Evolutionary conservation across 805 yeast genomes (phyloP).

Genomic region (Pichia deserticola): DNA sequence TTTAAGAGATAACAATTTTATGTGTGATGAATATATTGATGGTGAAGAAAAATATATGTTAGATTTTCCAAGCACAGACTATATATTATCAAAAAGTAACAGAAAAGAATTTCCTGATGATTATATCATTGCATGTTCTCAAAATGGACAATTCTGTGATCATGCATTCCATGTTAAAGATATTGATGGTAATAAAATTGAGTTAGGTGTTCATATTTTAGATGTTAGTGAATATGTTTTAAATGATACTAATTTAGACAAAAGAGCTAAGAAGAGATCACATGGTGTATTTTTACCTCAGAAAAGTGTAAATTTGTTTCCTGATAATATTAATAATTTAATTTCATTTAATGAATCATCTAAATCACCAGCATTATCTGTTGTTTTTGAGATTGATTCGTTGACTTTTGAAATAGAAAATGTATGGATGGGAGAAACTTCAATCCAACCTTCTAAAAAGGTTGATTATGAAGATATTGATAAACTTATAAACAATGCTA

Average conservation of each 20-base stretch:
- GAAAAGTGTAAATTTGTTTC: constrained; percentile 58
- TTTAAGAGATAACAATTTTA: constrained; percentile 76
- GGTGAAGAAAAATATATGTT: constrained; percentile 23
- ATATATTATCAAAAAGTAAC: constrained; percentile 27
- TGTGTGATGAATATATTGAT: constrained; percentile 73
- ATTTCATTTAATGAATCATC: constrained; percentile 56
- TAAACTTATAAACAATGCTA: constrained; percentile 32
- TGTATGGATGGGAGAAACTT: constrained; percentile 68
- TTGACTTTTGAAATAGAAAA: constrained; percentile 63
- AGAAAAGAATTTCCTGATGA: constrained; percentile 54
- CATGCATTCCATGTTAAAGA: constrained; percentile 77
- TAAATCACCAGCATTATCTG: constrained; percentile 62
- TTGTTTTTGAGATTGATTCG: constrained; percentile 74
- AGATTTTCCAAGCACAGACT: constrained; percentile 33
- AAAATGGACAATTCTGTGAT: constrained; percentile 54
- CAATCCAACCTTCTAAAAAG: constrained; percentile 54
- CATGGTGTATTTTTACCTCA: constrained; percentile 86
- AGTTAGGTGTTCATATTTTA: constrained; percentile 77
- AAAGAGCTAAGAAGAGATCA: constrained; percentile 85
- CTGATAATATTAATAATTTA: constrained; percentile 51
- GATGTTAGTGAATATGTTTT: constrained; percentile 70
- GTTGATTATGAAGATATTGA: constrained; percentile 52
- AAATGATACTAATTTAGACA: constrained; percentile 71
- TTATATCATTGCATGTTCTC: constrained; percentile 57
- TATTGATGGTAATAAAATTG: constrained; percentile 52